These are phyloP conservation scores for Funneliformis caledonium DNA, from an alignment of 371 early-diverging fungal species.

Conservation along the genomic window DNA sequence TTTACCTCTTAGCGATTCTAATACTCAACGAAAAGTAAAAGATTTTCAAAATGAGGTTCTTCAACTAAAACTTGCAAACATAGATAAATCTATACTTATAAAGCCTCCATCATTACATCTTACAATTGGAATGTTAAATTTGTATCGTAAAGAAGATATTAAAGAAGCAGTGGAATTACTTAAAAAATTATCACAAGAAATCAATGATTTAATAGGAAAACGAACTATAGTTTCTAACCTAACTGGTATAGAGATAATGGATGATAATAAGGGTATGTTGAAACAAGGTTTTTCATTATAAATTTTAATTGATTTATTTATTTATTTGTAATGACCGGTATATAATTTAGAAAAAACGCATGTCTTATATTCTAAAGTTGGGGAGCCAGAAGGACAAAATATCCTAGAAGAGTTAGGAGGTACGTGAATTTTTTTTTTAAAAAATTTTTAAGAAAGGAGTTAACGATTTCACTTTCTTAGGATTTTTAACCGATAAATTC, in stretches of 20 bases:
- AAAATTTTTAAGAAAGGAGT: background rate
- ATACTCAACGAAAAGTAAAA: background rate
- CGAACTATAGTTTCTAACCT: background rate
- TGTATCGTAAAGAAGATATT: constrained; percentile 28
- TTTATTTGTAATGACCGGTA: background rate
- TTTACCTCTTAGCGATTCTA: constrained; percentile 21
- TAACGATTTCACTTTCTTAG: background rate
- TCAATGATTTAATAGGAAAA: constrained; percentile 26
- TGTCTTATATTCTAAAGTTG: constrained; percentile 32
- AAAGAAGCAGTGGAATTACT: constrained; percentile 28
- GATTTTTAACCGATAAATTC: constrained; percentile 18
- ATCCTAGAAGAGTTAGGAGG: constrained; percentile 26
- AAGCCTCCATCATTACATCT: constrained; percentile 10
- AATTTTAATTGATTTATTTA: background rate
- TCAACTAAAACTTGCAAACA: background rate
- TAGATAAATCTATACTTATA: constrained; percentile 10
- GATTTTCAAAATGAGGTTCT: constrained; percentile 14
- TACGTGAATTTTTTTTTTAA: background rate
- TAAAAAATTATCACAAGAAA: constrained; percentile 9
- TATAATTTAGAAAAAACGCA: background rate
- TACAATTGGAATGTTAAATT: constrained; percentile 24
- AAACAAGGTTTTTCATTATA: background rate
- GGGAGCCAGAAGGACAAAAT: constrained; percentile 11
- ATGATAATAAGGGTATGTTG: background rate
- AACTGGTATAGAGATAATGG: constrained; percentile 11